Evolutionary conservation across 371 early-diverging fungal species (phyloP).

Genomic region (Lichtheimia hyalospora): DNA sequence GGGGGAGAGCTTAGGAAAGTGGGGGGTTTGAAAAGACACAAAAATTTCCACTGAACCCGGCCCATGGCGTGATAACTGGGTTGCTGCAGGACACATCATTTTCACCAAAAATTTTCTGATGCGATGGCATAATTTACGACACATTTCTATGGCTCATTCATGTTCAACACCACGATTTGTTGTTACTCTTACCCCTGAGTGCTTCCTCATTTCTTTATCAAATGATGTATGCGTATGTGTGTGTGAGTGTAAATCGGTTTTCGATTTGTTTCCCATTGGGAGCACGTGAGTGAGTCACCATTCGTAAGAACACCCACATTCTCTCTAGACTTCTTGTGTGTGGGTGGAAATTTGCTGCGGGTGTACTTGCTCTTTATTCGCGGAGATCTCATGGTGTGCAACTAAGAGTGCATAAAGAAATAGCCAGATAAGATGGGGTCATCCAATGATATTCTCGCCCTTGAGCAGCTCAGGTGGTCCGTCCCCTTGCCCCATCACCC

Average conservation of each 20-base stretch:
- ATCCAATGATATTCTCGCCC: not conserved
- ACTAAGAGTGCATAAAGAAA: not conserved
- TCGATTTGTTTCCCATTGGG: no score
- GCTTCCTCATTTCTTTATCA: not conserved
- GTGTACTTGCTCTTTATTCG: not conserved
- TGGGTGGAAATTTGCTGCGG: not conserved
- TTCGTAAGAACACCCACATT: not conserved
- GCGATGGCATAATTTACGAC: not conserved
- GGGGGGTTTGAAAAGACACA: not conserved
- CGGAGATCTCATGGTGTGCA: not conserved
- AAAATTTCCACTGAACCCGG: not conserved
- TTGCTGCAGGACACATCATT: no score
- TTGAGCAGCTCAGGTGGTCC: slow-evolving; percentile 1
- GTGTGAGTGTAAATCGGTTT: no score
- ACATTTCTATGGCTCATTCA: not conserved
- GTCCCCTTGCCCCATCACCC: slow-evolving; percentile 2
- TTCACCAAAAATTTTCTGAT: not conserved
- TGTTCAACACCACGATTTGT: not conserved
- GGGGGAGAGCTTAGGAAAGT: not conserved
- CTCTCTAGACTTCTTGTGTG: not conserved
- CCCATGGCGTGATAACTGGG: no score
- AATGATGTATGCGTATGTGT: not conserved
- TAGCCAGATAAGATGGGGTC: slow-evolving; percentile 1
- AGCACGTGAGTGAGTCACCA: slow-evolving; percentile 1
- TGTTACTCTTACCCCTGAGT: not conserved